Conservation (phyloP, 257 asterid species). For the Asclepias syriaca region DNA sequence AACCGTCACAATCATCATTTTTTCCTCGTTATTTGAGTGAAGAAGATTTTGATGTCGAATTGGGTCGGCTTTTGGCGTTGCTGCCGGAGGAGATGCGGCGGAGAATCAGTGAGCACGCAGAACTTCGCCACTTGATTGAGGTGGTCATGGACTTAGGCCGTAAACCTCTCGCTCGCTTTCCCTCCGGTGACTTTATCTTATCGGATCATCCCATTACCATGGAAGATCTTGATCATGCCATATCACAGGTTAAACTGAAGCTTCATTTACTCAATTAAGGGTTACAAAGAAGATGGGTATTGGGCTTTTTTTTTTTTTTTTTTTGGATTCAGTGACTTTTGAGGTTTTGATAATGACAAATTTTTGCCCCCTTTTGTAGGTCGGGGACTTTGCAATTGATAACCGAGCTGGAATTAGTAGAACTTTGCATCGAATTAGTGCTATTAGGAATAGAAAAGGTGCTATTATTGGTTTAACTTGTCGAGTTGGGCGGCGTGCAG, state of each 20-base stretch:
- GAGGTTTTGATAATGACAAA: not conserved
- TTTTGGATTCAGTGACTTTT: not conserved
- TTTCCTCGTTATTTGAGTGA: conserved; percentile 28
- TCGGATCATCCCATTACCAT: conserved; percentile 60
- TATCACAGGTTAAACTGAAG: conserved; percentile 45
- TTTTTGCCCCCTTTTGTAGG: conserved; percentile 35
- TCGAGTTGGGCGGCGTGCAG: conserved; percentile 90
- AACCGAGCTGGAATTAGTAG: conserved; percentile 95
- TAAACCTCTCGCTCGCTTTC: conserved; percentile 88
- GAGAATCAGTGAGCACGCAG: conserved; percentile 62
- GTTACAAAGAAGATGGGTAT: not conserved
- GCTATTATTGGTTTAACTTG: conserved; percentile 84
- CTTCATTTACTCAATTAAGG: not conserved
- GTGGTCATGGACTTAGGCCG: conserved; percentile 97
- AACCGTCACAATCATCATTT: conserved; percentile 9
- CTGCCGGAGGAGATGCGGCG: conserved; percentile 87
- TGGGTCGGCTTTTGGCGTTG: conserved; percentile 57
- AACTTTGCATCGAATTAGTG: conserved; percentile 92
- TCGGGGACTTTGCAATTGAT: conserved; percentile 93
- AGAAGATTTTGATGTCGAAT: conserved; percentile 61
- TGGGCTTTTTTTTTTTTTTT: not conserved
- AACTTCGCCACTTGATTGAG: conserved; percentile 67
- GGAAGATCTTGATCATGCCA: conserved; percentile 68
- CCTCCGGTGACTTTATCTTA: conserved; percentile 79
- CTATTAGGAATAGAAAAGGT: conserved; percentile 84